Percentiles rank a stretch among this genome's conserved stretches.
phyloP scores from a whole-genome alignment of 805 yeast species.

The Jamesozyma gamospora region DNA sequence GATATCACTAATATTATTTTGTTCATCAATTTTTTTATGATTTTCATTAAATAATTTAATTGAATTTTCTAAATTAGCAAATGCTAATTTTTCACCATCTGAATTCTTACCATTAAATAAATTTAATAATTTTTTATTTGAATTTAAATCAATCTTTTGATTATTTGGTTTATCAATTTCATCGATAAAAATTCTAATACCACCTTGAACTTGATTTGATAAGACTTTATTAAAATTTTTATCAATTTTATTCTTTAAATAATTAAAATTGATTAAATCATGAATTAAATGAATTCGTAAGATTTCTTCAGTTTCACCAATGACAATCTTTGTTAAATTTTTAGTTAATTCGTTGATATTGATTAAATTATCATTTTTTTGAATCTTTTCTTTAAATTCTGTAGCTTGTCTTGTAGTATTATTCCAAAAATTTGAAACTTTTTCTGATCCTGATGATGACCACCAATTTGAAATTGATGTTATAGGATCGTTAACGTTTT shows the following conservation, averaged over 20 bases:
- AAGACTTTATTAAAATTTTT: constrained; percentile 52
- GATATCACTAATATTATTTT: constrained; percentile 41
- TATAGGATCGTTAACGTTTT: constrained; percentile 44
- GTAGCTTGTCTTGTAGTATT: constrained; percentile 40
- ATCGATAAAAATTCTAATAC: constrained; percentile 50
- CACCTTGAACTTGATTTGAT: constrained; percentile 66
- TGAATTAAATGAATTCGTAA: constrained; percentile 56
- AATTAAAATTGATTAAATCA: constrained; percentile 48
- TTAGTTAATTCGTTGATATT: constrained; percentile 26
- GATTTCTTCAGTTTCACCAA: constrained; percentile 41
- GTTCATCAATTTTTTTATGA: constrained; percentile 23
- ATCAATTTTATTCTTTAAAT: constrained; percentile 33
- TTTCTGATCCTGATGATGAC: constrained; percentile 56
- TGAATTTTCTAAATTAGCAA: constrained; percentile 78
- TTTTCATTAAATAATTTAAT: constrained; percentile 35
- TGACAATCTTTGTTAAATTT: constrained; percentile 25
- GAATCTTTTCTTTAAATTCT: constrained; percentile 29
- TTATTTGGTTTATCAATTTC: constrained; percentile 36
- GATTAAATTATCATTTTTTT: constrained; percentile 30
- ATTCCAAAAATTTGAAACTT: constrained; percentile 60
- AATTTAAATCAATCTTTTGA: background rate
- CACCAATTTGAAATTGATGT: constrained; percentile 65
- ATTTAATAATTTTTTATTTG: constrained; percentile 40
- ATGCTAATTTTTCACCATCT: constrained; percentile 81
- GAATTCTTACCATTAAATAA: constrained; percentile 64